phyloP scores from a whole-genome alignment of 2,329 filamentous ascomycete species.

The Colletotrichum echinochloae region DNA sequence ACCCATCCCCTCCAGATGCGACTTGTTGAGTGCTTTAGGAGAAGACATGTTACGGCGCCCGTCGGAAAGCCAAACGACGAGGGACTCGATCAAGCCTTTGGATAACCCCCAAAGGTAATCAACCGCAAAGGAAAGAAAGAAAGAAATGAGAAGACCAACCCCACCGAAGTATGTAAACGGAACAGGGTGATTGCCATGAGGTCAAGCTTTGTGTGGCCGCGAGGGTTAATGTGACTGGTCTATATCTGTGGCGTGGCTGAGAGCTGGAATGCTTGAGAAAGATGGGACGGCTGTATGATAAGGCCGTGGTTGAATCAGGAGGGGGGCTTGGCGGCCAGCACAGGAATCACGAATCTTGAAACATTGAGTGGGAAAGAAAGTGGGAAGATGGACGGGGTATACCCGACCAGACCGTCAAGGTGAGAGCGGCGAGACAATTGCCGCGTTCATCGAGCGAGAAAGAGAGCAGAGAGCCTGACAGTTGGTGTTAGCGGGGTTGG shows the following conservation, averaged over 20 bases:
- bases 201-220: constrained; percentile 32
- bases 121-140: not conserved
- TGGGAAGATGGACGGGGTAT: constrained; percentile 35
- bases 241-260: constrained; percentile 27
- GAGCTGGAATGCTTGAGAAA: constrained; percentile 38
- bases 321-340: constrained; percentile 30
- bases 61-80: not conserved
- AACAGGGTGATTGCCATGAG: constrained; percentile 5
- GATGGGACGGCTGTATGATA: constrained; percentile 27
- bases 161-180: not conserved
- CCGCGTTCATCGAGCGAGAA: not conserved
- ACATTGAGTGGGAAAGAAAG: constrained; percentile 33
- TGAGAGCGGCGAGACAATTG: constrained; percentile 8
- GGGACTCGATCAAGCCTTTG: not conserved
- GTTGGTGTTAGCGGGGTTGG: not conserved
- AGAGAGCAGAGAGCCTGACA: not conserved
- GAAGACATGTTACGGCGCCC: constrained; percentile 19
- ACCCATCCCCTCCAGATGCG: constrained; percentile 8
- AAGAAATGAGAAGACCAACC: no score
- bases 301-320: constrained; percentile 30
- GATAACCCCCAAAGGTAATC: not conserved
- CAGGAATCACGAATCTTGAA: constrained; percentile 32
- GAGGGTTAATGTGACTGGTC: constrained; percentile 34
- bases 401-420: constrained; percentile 31
- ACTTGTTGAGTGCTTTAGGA: constrained; percentile 28